Evolutionary conservation across 2,329 filamentous ascomycete genomes (phyloP), one percentile per base, ranked within the genome.

Genomic region (Epichloe aotearoae): DNA sequence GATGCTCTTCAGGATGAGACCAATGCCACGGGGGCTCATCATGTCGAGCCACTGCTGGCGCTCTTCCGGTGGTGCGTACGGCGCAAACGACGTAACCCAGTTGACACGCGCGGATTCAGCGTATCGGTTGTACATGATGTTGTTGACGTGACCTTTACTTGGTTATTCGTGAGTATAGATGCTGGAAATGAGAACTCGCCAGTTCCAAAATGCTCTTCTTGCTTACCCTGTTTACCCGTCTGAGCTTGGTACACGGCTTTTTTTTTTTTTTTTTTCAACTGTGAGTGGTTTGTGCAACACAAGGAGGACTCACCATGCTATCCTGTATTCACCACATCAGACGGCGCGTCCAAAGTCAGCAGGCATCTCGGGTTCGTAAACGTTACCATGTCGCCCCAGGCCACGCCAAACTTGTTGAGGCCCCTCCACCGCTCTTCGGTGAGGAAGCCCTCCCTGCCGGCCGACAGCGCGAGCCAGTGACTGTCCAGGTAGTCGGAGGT

Each of bases 71-170:
- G 88, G 82, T 45, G 80, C 69, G 53, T 79, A 68, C 2, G 73
- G 68, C 4, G 80, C 84, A 57, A 87, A 83, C 60, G 88, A 84
- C 51, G 74, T 73, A 26, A 82, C 75, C 84, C 86, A 95, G 60
- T 89, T 87, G 34, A 91, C 78, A 37, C 90, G 78, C 4, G 82
- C 83, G 5, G 84, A 83, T 65, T 96, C 90, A 37, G 88, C 88
- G 64, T 87, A 95, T 54, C 85, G 79, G 58, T 86, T 82, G 66
- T 95, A 95, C 56, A 79, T 80, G 55, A 90, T 82, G 59, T 95
- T 95, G 64, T 95, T 95, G 46, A 95, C 84, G 65, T 95, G 88
- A 7, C 62, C 63, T 66, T 36, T 15, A 26, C 8, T 11, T 1
- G 17, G 14, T 19, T n/a, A 30, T n/a, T 42, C 8, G 43, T 15